Evolutionary conservation across 2,329 filamentous ascomycete genomes (phyloP).

Genomic region (Fusarium keratoplasticum): DNA sequence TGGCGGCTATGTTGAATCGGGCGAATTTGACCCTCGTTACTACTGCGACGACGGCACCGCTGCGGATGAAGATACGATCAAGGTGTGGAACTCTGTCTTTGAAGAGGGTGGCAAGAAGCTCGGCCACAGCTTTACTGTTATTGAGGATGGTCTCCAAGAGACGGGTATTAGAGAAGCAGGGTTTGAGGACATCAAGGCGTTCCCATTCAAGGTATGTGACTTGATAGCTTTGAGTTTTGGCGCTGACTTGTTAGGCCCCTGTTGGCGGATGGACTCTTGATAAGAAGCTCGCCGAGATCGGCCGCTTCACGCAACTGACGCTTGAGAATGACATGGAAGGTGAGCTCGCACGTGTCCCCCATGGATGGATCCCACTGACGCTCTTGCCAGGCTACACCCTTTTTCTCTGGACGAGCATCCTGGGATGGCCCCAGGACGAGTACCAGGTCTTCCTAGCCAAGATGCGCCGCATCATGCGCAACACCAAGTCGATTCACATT

Average conservation of each 20-base stretch:
- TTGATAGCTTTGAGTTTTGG: background rate
- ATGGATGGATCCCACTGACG: background rate
- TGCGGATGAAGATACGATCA: background rate
- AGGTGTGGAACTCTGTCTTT: slow-evolving; percentile 12
- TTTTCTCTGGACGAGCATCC: slow-evolving; percentile 16
- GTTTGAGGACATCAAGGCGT: background rate
- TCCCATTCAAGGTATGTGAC: slow-evolving; percentile 1
- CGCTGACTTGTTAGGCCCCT: background rate
- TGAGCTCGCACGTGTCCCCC: background rate
- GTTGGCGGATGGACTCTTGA: slow-evolving; percentile 17
- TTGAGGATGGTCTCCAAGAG: slow-evolving; percentile 7
- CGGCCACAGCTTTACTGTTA: background rate
- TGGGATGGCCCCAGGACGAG: slow-evolving; percentile 36
- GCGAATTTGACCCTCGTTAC: slow-evolving; percentile 11
- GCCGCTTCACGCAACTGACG: slow-evolving; percentile 15
- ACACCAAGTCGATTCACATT: slow-evolving; percentile 25
- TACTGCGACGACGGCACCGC: slow-evolving; percentile 5
- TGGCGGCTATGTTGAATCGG: slow-evolving; percentile 18
- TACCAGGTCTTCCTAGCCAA: slow-evolving; percentile 35
- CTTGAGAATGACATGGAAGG: slow-evolving; percentile 23
- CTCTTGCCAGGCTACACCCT: background rate
- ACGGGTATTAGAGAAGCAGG: background rate
- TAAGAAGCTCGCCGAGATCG: slow-evolving; percentile 6
- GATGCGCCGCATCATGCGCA: slow-evolving; percentile 26
- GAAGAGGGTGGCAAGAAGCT: background rate